These are phyloP conservation scores for Pseudognaphalium luteoalbum DNA, from an alignment of 129 eudicot genomes.

Conservation along the genomic window DNA sequence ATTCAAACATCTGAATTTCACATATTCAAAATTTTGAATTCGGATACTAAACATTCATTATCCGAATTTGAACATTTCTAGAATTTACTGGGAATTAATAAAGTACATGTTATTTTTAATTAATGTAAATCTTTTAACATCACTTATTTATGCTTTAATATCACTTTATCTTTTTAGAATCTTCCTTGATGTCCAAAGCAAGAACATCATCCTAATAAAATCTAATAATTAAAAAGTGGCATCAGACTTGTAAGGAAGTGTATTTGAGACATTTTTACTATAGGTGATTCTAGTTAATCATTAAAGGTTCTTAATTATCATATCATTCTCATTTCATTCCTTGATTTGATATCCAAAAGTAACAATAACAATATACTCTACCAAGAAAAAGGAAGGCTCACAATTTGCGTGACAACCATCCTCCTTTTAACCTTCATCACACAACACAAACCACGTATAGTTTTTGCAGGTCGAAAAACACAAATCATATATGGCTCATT, in stretches of 20 bases:
- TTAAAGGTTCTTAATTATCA: too few species aligned
- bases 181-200: conserved; percentile 9
- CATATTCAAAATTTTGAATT: too few species aligned
- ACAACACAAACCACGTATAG: conserved; percentile 12
- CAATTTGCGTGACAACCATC: conserved; percentile 19
- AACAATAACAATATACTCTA: neutral
- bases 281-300: neutral
- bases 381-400: neutral
- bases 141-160: neutral
- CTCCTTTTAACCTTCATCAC: conserved; percentile 16
- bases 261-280: conserved; percentile 21
- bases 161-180: conserved; percentile 4
- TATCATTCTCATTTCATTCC: neutral
- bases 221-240: conserved; percentile 4
- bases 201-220: conserved; percentile 10
- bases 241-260: conserved; percentile 15
- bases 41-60: too few species aligned
- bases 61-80: too few species aligned
- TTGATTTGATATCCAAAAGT: neutral
- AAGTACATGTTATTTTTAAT: too few species aligned
- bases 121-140: neutral
- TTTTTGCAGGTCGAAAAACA: neutral
- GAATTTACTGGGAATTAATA: too few species aligned
- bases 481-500: conserved; percentile 28
- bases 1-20: too few species aligned